phyloP scores from a whole-genome alignment of 192 early-diverging fungal genomes.

The Chytriomyces hyalinus region DNA sequence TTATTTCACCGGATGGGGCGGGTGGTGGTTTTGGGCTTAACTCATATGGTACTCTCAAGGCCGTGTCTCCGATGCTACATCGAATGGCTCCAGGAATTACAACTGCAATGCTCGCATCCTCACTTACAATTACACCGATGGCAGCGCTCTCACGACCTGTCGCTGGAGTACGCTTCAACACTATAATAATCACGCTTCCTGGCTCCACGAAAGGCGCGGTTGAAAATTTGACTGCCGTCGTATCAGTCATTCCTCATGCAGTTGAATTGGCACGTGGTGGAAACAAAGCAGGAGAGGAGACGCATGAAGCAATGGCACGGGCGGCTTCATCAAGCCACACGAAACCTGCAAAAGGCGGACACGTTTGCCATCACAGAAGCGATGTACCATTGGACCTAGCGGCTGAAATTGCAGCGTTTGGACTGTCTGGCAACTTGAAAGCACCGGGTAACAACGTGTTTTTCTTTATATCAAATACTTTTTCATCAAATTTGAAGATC shows the following conservation, averaged over 20 bases:
- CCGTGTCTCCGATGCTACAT: slow-evolving; percentile 74
- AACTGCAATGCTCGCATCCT: slow-evolving; percentile 75
- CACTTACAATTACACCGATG: slow-evolving; percentile 82
- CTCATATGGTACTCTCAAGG: slow-evolving; percentile 47
- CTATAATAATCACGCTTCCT: slow-evolving; percentile 83
- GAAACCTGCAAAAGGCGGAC: slow-evolving; percentile 24
- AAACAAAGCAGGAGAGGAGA: slow-evolving; percentile 51
- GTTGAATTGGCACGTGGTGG: slow-evolving; percentile 70
- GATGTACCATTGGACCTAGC: slow-evolving; percentile 9
- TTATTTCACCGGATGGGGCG: background rate
- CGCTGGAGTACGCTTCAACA: slow-evolving; percentile 44
- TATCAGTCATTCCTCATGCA: slow-evolving; percentile 81
- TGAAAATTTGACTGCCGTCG: slow-evolving; percentile 81
- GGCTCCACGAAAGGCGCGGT: slow-evolving; percentile 85
- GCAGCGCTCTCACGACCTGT: slow-evolving; percentile 85
- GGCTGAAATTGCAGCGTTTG: slow-evolving; percentile 6
- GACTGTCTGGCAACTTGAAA: slow-evolving; percentile 8
- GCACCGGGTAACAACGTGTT: slow-evolving; percentile 11
- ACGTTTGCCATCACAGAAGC: slow-evolving; percentile 44
- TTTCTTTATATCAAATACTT: background rate
- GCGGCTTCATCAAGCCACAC: slow-evolving; percentile 51
- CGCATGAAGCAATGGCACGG: slow-evolving; percentile 57
- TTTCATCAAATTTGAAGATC: background rate
- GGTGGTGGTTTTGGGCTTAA: background rate
- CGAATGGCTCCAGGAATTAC: slow-evolving; percentile 75